Evolutionary conservation across 495 filamentous ascomycete genomes (phyloP), one percentile per base, ranked within the genome.

Genomic region (Penicillium verhagenii): DNA sequence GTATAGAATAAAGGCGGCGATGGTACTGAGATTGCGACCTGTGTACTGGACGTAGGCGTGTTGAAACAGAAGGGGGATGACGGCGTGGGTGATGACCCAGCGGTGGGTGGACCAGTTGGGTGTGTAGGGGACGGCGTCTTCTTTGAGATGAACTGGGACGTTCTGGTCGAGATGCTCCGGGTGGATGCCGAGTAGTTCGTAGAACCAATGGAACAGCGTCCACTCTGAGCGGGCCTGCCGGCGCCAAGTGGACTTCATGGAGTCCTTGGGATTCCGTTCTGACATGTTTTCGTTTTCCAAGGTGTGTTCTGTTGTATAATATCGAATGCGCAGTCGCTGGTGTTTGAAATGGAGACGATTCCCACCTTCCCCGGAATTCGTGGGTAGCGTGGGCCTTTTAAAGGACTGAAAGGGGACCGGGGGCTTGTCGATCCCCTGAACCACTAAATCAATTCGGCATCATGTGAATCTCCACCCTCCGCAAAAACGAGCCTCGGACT

Each of bases 171-270:
- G 56, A 18, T 60, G 35, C 40, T 67, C 63, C 1, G 67, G 67
- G 42, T 70, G 65, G 19, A 70, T 60, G 24, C 54, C 60, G 3
- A 68, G 57, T 14, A 70, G 10, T 47, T 70, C 67, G 37, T 62
- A 70, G 60, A 70, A 68, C 65, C 65, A 70, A 58, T 70, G 67
- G 56, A 56, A 59, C 7, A 64, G 53, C 6, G 63, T 66, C 67
- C 67, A 70, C 46, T 64, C 63, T 39, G 63, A 61, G 47, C 60
- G 60, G 29, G 54, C 55, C 37, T 52, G 56, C n/a, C 11, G 58
- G 43, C 67, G 67, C 67, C 67, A 70, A 52, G 67, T 70, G 43
- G 67, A 70, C 60, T 70, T 70, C 67, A 70, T 70, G 3, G 65
- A 68, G 63, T 70, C 65, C 47, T 68, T 64, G 20, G 63, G 62